Percentiles rank a stretch among this genome's conserved stretches.
Evolutionary conservation across 495 filamentous ascomycete genomes (phyloP).

Genomic region (Daldinia vernicosa): DNA sequence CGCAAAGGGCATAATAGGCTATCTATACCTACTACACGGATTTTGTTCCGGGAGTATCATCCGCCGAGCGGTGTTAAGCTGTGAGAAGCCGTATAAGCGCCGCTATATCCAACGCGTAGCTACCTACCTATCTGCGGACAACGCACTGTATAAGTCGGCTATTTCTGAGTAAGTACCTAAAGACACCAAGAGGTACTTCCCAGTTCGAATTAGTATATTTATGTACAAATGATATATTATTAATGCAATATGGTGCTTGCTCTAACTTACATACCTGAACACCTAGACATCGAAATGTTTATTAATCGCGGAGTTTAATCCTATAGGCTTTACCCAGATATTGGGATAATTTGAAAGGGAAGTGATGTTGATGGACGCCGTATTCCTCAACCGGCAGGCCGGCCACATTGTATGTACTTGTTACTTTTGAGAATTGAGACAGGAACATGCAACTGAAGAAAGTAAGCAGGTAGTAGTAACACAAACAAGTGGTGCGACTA

Average conservation of each 20-base stretch:
- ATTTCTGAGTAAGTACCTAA: too few relatives aligned
- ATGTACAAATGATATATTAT: not conserved
- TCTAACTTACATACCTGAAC: not conserved
- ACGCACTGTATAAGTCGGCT: too few relatives aligned
- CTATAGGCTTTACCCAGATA: not conserved
- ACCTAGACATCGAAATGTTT: not conserved
- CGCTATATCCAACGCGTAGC: not conserved
- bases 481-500: slow-evolving; percentile 18
- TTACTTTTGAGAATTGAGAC: slow-evolving; percentile 10
- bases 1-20: not conserved
- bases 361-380: not conserved
- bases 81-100: not conserved
- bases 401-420: too few relatives aligned
- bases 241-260: not conserved
- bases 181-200: too few relatives aligned
- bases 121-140: not conserved
- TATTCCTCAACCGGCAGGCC: not conserved
- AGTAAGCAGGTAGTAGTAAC: slow-evolving; percentile 13
- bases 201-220: too few relatives aligned
- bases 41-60: not conserved
- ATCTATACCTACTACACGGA: not conserved
- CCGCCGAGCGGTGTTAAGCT: not conserved
- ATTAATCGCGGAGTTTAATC: not conserved
- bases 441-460: not conserved
- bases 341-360: not conserved